Evolutionary conservation across 2,329 filamentous ascomycete species (phyloP).

Genomic region (Aspergillus sp.): DNA sequence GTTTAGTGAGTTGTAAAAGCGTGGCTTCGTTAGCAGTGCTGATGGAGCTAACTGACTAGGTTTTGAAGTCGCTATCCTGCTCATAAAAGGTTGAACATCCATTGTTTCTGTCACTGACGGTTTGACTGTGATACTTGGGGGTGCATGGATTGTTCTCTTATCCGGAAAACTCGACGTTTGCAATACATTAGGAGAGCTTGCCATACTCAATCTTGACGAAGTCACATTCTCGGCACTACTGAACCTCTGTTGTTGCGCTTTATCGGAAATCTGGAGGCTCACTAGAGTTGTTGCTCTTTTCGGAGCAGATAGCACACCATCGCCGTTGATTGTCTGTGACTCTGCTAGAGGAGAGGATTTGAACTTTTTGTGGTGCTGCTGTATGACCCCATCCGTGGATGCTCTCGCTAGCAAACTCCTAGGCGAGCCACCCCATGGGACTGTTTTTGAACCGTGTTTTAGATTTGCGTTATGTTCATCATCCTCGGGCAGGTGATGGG

Average conservation of each 20-base stretch:
- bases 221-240: background rate
- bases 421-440: background rate
- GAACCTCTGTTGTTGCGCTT: background rate
- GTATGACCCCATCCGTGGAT: slow-evolving; percentile 9
- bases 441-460: background rate
- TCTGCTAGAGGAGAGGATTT: slow-evolving; percentile 34
- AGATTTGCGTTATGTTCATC: background rate
- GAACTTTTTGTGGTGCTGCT: slow-evolving; percentile 23
- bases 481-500: background rate
- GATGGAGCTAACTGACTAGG: slow-evolving; percentile 6
- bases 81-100: background rate
- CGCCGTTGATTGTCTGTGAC: slow-evolving; percentile 20
- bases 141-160: background rate
- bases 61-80: slow-evolving; percentile 3
- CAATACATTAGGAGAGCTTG: background rate
- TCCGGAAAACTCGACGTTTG: background rate
- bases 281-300: background rate
- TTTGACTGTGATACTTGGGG: background rate
- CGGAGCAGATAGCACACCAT: background rate
- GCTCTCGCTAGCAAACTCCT: background rate
- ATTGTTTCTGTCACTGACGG: background rate
- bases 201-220: background rate
- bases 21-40: slow-evolving; percentile 4
- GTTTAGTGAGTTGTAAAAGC: slow-evolving; percentile 10
- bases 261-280: background rate